A percentile compares a stretch with the other conserved stretches of the same genome.
Conservation (phyloP, 164 flowering plant species). For the Litsea cubeba region DNA sequence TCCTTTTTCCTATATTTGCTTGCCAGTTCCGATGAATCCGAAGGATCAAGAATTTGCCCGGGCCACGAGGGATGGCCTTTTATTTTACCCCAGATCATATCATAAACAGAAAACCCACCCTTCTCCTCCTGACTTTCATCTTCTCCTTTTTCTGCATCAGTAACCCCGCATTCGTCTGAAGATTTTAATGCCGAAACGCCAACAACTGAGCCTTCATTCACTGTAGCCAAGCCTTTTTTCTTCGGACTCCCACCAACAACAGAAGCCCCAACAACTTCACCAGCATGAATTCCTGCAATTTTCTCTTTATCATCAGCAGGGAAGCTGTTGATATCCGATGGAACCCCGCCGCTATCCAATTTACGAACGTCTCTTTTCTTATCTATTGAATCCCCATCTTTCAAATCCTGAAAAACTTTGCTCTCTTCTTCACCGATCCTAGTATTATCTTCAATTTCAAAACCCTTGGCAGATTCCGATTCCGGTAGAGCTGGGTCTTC, state of each 20-base stretch:
- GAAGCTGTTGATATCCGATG: too few species aligned
- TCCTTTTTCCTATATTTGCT: constrained; percentile 42
- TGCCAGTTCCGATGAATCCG: constrained; percentile 56
- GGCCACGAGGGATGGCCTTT: constrained; percentile 98
- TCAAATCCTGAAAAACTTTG: too few species aligned
- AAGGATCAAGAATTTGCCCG: constrained; percentile 70
- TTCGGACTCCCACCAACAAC: background rate
- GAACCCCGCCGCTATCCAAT: too few species aligned
- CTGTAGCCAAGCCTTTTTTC: background rate
- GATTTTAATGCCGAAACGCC: background rate
- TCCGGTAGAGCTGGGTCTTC: too few species aligned
- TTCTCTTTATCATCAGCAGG: background rate
- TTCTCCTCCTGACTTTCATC: constrained; percentile 15
- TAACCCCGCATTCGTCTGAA: background rate
- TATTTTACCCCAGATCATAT: constrained; percentile 92
- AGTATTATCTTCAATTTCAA: too few species aligned
- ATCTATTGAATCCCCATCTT: too few species aligned
- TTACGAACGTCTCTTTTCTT: too few species aligned
- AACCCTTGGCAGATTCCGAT: too few species aligned
- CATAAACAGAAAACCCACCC: constrained; percentile 35
- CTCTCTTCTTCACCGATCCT: too few species aligned
- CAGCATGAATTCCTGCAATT: background rate
- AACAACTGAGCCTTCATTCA: background rate
- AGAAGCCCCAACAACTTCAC: background rate
- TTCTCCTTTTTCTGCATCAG: background rate